phyloP scores from a whole-genome alignment of 1,284 basidiomycete species.

The Trametes hirsuta region DNA sequence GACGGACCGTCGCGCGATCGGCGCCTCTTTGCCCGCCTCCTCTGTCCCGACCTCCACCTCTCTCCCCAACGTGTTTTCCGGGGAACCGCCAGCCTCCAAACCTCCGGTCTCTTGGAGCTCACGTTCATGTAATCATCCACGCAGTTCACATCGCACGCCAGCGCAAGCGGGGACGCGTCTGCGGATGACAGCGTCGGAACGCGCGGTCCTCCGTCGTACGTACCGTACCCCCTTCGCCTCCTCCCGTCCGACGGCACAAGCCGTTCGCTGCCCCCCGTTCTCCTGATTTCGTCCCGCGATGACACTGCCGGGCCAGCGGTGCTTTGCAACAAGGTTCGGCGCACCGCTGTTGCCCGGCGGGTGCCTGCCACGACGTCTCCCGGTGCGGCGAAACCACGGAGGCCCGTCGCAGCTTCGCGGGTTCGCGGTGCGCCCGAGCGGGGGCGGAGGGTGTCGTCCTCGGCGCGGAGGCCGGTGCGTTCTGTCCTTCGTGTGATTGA shows the following conservation, averaged over 20 bases:
- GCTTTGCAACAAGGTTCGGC: not conserved
- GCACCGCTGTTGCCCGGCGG: not conserved
- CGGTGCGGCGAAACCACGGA: not conserved
- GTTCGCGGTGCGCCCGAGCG: not conserved
- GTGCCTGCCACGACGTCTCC: not conserved
- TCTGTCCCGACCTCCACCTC: not conserved
- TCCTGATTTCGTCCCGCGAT: no score
- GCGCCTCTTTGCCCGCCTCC: slow-evolving; percentile 7
- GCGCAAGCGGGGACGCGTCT: no score
- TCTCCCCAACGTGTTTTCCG: not conserved
- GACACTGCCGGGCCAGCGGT: no score
- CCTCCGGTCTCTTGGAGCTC: no score
- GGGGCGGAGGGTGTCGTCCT: not conserved
- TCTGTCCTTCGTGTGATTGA: not conserved
- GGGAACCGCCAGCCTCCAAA: not conserved
- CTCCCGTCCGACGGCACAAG: no score
- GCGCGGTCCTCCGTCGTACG: no score
- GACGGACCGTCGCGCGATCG: not conserved
- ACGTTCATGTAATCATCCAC: no score
- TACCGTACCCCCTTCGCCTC: no score
- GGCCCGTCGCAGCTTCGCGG: slow-evolving; percentile 1
- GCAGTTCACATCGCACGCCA: no score
- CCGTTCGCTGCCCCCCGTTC: no score
- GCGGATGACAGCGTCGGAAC: no score
- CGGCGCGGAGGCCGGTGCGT: slow-evolving; percentile 3